phyloP scores from a whole-genome alignment of 768 basidiomycete species.

The Psilocybe tampanensis region DNA sequence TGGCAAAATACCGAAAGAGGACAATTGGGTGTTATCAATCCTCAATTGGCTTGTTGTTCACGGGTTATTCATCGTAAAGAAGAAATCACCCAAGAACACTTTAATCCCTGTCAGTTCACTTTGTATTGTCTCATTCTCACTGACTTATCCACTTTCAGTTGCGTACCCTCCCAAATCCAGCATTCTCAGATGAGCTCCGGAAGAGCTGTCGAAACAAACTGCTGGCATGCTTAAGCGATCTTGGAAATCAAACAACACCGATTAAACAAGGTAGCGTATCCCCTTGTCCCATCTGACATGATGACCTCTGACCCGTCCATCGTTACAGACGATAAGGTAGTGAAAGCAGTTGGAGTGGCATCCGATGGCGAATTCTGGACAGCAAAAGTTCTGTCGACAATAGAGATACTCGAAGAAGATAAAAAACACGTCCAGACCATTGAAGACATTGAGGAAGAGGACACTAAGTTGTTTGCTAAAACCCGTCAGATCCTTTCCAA shows the following conservation, averaged over 20 bases:
- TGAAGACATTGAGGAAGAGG: constrained; percentile 57
- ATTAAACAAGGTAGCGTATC: constrained; percentile 51
- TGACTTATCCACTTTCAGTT: constrained; percentile 43
- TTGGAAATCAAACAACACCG: constrained; percentile 57
- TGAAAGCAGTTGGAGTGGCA: constrained; percentile 61
- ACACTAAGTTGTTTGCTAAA: constrained; percentile 44
- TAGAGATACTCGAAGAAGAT: constrained; percentile 63
- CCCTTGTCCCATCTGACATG: not conserved
- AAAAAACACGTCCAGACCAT: constrained; percentile 64
- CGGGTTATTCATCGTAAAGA: constrained; percentile 78
- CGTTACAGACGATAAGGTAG: constrained; percentile 45
- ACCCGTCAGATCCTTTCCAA: constrained; percentile 43
- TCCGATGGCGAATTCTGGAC: constrained; percentile 84
- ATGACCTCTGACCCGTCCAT: not conserved
- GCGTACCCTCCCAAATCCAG: constrained; percentile 60
- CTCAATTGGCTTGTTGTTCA: constrained; percentile 84
- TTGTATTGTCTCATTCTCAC: not conserved
- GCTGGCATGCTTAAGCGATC: constrained; percentile 72
- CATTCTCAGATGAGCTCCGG: constrained; percentile 74
- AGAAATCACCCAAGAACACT: constrained; percentile 68
- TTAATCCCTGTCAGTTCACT: constrained; percentile 55
- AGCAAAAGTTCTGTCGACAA: constrained; percentile 58
- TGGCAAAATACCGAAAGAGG: constrained; percentile 75
- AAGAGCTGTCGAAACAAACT: constrained; percentile 69
- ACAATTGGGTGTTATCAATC: constrained; percentile 73